Evolutionary conservation across 2,329 filamentous ascomycete species (phyloP).

Genomic region (Colletotrichum sp.): DNA sequence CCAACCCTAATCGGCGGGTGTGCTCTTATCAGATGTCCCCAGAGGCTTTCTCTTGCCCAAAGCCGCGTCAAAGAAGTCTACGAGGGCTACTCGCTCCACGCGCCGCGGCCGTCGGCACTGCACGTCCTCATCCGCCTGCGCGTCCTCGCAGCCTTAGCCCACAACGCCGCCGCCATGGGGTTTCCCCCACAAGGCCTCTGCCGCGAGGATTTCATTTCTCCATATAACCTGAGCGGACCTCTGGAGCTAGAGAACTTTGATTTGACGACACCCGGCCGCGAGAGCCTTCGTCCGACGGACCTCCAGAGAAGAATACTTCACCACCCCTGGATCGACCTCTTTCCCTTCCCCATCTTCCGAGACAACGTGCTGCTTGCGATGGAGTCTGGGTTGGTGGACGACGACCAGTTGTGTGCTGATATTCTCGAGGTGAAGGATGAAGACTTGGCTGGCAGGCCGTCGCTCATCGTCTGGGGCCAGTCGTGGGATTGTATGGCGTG

Average conservation of each 20-base stretch:
- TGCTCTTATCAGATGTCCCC: background rate
- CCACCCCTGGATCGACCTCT: background rate
- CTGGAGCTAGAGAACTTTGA: background rate
- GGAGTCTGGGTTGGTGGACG: background rate
- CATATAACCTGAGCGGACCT: background rate
- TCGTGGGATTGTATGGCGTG: conserved; percentile 44
- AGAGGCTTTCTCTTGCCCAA: background rate
- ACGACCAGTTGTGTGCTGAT: background rate
- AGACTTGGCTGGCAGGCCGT: background rate
- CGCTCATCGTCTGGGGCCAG: background rate
- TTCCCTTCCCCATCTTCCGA: background rate
- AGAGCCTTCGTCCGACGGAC: background rate
- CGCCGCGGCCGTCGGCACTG: background rate
- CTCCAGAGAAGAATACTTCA: background rate
- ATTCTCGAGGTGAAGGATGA: background rate
- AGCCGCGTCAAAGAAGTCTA: background rate
- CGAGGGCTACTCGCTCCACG: background rate
- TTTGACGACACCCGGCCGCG: background rate
- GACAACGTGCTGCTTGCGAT: background rate
- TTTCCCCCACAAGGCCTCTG: conserved; percentile 12
- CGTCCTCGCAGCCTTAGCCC: conserved; percentile 12
- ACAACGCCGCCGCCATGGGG: conserved; percentile 10
- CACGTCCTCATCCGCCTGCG: conserved; percentile 13
- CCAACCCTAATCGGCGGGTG: background rate
- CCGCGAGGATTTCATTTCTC: background rate